Conservation (phyloP, 441 rosid genomes). For the Codiaeum variegatum region DNA sequence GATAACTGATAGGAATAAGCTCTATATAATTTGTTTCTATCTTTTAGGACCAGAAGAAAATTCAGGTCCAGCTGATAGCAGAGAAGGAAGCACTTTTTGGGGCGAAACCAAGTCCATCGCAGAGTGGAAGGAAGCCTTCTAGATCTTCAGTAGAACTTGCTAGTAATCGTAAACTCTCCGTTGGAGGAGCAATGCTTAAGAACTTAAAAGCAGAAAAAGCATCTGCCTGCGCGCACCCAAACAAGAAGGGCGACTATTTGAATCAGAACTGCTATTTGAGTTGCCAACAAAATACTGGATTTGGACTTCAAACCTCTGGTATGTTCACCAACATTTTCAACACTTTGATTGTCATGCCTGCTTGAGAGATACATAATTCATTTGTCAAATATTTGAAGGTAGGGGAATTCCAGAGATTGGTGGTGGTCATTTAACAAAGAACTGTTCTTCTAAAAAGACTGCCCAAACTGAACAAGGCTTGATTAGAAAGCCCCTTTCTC, state of each 20-base stretch:
- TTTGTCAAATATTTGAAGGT: conserved; percentile 28
- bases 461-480: conserved; percentile 26
- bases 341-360: background rate
- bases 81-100: conserved; percentile 75
- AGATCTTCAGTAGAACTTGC: conserved; percentile 42
- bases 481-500: conserved; percentile 57
- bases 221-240: conserved; percentile 18
- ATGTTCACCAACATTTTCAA: background rate
- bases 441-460: conserved; percentile 30
- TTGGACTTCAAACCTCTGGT: conserved; percentile 26
- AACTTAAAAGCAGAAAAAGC: conserved; percentile 39
- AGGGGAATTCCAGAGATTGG: conserved; percentile 51
- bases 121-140: conserved; percentile 54
- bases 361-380: background rate
- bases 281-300: conserved; percentile 30
- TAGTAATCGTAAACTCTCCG: conserved; percentile 54
- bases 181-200: conserved; percentile 74
- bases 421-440: conserved; percentile 35
- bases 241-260: conserved; percentile 29
- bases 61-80: conserved; percentile 65
- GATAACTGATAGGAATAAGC: background rate
- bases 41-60: conserved; percentile 72
- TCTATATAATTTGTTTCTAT: background rate
- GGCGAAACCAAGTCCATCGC: conserved; percentile 71
- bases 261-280: conserved; percentile 29